Base-by-base conservation (phyloP, 768 basidiomycete species). In the Pleurotus citrinopileatus region DNA sequence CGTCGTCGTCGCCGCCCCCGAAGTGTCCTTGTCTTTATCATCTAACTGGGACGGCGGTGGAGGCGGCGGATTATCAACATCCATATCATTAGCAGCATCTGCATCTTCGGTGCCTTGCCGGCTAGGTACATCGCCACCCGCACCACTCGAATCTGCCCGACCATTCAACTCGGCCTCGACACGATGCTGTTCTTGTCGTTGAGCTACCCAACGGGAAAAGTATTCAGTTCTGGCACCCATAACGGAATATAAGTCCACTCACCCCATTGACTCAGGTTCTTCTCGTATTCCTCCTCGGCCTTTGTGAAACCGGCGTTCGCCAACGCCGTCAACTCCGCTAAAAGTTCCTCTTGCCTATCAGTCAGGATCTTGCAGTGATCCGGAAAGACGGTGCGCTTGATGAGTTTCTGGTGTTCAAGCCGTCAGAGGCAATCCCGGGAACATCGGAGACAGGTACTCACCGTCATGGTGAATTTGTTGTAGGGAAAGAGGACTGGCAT, bases 381-480 rank as follows among this genome's bases (percentile, higher is more conserved):
- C 0, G 69, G 63, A 70, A 87, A 94, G 10, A 94, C 82, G n/a
- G 90, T 89, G 5, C 93, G 83, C 65, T 94, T 94, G 68, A 94
- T 89, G 42, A 98, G 80, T 85, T 97, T 98, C 89, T 95, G 65
- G 53, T n/a, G 10, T 10, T 34, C 3, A n/a, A 43, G 27, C 13
- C 15, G 25, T n/a, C 28, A 15, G 8, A n/a, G n/a, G n/a, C n/a
- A n/a, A 19, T 32, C 9, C n/a, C 22, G 19, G 20, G 27, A 25
- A 36, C 13, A 51, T 42, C 27, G 32, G 19, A 10, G 1, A 52
- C 4, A 42, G 17, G 40, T 15, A 26, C 86, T 48, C 52, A 90
- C 87, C 47, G 80, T 89, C 86, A 98, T 94, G 0, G 92, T 96
- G 66, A 91, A 99, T 59, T 87, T 86, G 72, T 99, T 99, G 65